Evolutionary conservation across 208 protist species (phyloP), one percentile per base, ranked within the genome.

Genomic region (Trypanosoma scelopori): DNA sequence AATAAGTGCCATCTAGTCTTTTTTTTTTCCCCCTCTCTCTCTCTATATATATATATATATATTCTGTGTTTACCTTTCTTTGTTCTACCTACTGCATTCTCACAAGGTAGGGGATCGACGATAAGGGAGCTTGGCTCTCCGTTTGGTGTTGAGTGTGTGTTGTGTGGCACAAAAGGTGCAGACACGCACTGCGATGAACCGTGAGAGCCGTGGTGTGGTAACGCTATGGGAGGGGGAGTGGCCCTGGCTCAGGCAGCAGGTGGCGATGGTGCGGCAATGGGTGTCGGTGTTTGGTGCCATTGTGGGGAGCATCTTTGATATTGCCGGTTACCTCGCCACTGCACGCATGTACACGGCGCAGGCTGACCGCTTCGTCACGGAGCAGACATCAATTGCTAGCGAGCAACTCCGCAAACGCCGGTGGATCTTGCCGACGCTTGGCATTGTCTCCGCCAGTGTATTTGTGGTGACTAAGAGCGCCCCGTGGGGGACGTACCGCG

Each of bases 151-250:
- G 32, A 37, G 32, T 37, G 32, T 37, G 3, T 37, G 32, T 37
- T 37, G 32, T 37, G 32, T 9, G 9, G 5, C 5, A 11, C 9
- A 28, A 3, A 16, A 7, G 4, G 50, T 27, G 25, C 13, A 55
- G 12, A 55, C 5, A 35, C 41, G 18, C 32, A 32, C 1, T n/a
- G 32, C 18, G 7, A 69, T 71, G 64, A 74, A 55, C 55, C 53
- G 60, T 23, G 48, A 76, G 51, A 55, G 71, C 12, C 48, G 61
- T 23, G 69, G 53, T 22, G 65, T 70, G 22, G 46, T 91, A 1
- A 53, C 76, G 6, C 64, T 90, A 28, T 94, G 88, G 85, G 79
- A 67, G 25, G 85, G 85, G 9, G 88, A 94, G 78, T 94, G 88
- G 88, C 72, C 74, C 28, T 90, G 83, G 62, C 81, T 92, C 47